These are phyloP conservation scores for Pseudozyma thailandica DNA, from an alignment of 1,284 basidiomycete genomes.

Conservation along the genomic window DNA sequence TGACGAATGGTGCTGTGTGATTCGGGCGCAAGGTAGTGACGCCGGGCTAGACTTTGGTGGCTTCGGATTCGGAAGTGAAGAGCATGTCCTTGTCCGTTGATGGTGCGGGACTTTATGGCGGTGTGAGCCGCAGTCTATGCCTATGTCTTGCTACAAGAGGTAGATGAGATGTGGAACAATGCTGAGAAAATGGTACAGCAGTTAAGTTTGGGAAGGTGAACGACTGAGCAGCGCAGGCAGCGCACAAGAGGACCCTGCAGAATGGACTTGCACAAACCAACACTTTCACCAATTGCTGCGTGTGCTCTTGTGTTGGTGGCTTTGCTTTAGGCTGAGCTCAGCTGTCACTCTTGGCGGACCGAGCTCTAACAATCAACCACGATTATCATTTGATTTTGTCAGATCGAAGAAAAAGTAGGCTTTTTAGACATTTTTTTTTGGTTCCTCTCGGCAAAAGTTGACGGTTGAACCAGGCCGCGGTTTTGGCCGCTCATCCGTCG, in stretches of 20 bases:
- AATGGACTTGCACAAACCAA: neutral
- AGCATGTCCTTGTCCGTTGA: neutral
- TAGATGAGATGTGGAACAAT: no score
- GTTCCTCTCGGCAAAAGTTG: no score
- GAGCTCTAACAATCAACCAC: no score
- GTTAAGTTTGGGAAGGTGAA: no score
- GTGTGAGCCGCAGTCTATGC: no score
- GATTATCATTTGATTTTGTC: neutral
- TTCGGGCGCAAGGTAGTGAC: neutral
- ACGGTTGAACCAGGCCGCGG: no score
- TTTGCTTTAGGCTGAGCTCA: constrained; percentile 11
- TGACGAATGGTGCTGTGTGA: neutral
- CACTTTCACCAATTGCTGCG: neutral
- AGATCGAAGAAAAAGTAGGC: neutral
- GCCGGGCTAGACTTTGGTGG: neutral
- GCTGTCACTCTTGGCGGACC: neutral
- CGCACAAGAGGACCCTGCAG: neutral
- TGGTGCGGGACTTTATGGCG: no score
- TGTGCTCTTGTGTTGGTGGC: neutral
- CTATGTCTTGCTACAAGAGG: no score
- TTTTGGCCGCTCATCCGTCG: neutral
- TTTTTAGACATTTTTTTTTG: no score
- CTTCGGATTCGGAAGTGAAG: neutral
- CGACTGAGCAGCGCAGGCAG: neutral
- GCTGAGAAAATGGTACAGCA: no score